Conservation (phyloP, 345 rosid genomes). For the Psidium friedrichsthalianum region DNA sequence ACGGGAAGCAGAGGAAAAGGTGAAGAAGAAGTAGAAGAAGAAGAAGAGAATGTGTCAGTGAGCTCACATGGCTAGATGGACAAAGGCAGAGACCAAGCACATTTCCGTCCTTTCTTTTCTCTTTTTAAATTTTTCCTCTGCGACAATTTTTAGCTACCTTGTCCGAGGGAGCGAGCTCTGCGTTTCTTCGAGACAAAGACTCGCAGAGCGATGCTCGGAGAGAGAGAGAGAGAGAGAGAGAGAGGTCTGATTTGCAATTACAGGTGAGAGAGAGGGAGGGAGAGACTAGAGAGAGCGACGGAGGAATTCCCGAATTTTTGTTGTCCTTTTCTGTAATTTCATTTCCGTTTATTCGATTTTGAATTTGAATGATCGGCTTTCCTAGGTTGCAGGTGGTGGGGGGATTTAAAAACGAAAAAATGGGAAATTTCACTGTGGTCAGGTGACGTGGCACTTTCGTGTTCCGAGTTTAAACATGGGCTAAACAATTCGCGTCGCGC, state of each 20-base stretch:
- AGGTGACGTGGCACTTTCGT: slow-evolving; percentile 22
- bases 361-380: neutral
- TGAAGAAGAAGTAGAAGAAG: neutral
- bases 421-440: neutral
- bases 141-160: neutral
- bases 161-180: slow-evolving; percentile 9
- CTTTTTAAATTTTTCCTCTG: neutral
- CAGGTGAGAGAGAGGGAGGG: neutral
- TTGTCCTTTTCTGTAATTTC: neutral
- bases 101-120: neutral
- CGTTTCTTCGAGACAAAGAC: slow-evolving; percentile 63
- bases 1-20: slow-evolving; percentile 1
- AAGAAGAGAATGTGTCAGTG: slow-evolving; percentile 52
- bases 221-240: neutral
- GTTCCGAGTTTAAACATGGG: slow-evolving; percentile 1
- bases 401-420: neutral
- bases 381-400: neutral
- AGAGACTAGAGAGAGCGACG: neutral
- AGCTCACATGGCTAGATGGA: slow-evolving; percentile 68
- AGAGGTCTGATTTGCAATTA: neutral
- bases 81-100: slow-evolving; percentile 39
- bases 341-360: neutral
- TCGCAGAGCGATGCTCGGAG: slow-evolving; percentile 21
- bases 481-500: slow-evolving; percentile 17
- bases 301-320: neutral